A percentile compares a stretch with the other conserved stretches of the same genome.
Conservation (phyloP, 2,329 filamentous ascomycete genomes). For the Nothophaeocryptopus gaeumannii region DNA sequence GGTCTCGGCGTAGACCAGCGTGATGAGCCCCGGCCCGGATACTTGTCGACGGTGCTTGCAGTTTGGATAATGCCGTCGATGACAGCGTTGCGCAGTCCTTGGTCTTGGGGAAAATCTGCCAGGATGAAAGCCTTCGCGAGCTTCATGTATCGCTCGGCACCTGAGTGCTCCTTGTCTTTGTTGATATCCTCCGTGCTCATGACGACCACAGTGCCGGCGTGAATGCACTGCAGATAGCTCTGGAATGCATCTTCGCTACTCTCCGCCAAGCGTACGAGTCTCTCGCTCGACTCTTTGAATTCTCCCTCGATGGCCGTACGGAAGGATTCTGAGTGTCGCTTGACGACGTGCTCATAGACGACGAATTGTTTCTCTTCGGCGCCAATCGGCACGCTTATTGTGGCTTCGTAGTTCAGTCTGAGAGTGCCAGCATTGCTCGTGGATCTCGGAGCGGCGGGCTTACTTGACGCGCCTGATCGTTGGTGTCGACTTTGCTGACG, state of each 20-base stretch:
- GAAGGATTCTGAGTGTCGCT: slow-evolving; percentile 3
- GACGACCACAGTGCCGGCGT: too few species aligned
- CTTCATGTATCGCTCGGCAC: too few species aligned
- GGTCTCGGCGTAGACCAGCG: not conserved
- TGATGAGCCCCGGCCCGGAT: not conserved
- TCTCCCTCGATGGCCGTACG: not conserved
- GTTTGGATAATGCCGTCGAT: not conserved
- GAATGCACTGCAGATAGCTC: not conserved
- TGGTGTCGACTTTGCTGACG: too few species aligned
- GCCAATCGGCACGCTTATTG: not conserved
- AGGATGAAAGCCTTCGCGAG: not conserved
- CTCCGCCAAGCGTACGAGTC: not conserved
- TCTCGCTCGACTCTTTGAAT: slow-evolving; percentile 12
- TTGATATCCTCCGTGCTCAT: too few species aligned
- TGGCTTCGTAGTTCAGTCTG: not conserved
- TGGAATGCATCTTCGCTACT: not conserved
- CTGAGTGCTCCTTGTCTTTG: too few species aligned
- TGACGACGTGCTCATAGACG: not conserved
- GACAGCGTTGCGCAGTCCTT: not conserved
- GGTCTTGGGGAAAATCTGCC: not conserved
- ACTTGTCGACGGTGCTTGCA: not conserved
- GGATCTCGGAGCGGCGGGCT: too few species aligned
- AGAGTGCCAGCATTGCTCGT: too few species aligned
- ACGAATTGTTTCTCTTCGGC: not conserved
- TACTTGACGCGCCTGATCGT: too few species aligned